Conservation (phyloP, 768 basidiomycete genomes). For the Tricholoma flavovirens region DNA sequence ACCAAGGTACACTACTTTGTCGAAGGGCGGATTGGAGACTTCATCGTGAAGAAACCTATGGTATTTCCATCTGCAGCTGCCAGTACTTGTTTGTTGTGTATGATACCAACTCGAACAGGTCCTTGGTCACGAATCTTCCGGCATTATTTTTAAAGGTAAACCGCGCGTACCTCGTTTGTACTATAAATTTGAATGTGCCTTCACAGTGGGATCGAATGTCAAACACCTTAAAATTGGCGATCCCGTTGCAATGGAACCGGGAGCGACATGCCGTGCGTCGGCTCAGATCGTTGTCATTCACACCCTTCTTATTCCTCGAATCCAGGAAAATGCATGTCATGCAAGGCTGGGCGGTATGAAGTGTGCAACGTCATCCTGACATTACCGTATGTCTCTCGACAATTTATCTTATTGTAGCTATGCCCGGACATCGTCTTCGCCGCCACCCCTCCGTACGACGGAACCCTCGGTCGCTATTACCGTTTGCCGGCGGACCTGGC, state of each 20-base stretch:
- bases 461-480: slow-evolving; percentile 86
- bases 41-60: slow-evolving; percentile 77
- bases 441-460: slow-evolving; percentile 91
- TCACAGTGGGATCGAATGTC: slow-evolving; percentile 62
- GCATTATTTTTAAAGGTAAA: slow-evolving; percentile 63
- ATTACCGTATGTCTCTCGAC: not conserved
- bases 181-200: not conserved
- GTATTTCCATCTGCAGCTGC: slow-evolving; percentile 31
- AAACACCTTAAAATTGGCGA: slow-evolving; percentile 77
- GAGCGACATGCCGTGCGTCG: slow-evolving; percentile 66
- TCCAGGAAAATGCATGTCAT: slow-evolving; percentile 62
- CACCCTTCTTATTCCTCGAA: slow-evolving; percentile 1
- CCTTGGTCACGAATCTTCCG: slow-evolving; percentile 91
- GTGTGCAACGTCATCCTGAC: slow-evolving; percentile 31
- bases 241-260: slow-evolving; percentile 89
- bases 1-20: slow-evolving; percentile 69
- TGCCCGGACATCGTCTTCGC: slow-evolving; percentile 86
- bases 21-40: slow-evolving; percentile 78
- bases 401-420: slow-evolving; percentile 39
- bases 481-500: slow-evolving; percentile 80
- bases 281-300: not conserved
- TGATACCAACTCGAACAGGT: slow-evolving; percentile 63
- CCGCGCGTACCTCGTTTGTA: slow-evolving; percentile 1
- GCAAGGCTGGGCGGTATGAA: slow-evolving; percentile 82
- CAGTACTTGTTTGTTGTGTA: not conserved